Percentiles rank a stretch among this genome's conserved stretches.
Conservation (phyloP, 345 rosid species). For the Gossypium herbaceum region DNA sequence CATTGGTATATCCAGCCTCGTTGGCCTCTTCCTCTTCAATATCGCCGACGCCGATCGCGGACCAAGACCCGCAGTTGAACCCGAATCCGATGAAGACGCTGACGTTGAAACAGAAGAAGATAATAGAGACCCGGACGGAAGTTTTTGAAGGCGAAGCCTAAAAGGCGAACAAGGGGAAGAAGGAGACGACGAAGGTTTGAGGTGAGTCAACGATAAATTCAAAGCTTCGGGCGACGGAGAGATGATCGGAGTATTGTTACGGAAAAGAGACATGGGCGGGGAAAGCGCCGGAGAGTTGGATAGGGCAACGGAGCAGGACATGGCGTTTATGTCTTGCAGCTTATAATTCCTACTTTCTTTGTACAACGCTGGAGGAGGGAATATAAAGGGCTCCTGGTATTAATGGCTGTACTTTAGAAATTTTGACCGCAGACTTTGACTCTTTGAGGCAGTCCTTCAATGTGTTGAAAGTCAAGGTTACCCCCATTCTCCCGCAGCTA, state of each 20-base stretch:
- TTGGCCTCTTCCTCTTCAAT: conserved; percentile 78
- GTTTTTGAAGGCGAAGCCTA: conserved; percentile 60
- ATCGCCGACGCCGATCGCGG: conserved; percentile 25
- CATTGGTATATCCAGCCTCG: conserved; percentile 60
- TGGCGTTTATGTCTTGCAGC: conserved; percentile 5
- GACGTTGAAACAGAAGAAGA: conserved; percentile 11
- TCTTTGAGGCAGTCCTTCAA: not conserved
- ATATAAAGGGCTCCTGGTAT: not conserved
- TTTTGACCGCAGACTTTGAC: conserved; percentile 7
- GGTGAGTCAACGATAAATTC: conserved; percentile 39
- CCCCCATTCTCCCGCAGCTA: not conserved
- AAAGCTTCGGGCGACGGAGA: conserved; percentile 42
- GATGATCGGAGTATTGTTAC: conserved; percentile 40
- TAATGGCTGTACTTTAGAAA: not conserved
- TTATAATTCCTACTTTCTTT: not conserved
- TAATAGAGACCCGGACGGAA: conserved; percentile 31
- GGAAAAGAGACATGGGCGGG: conserved; percentile 61
- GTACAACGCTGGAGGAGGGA: conserved; percentile 5
- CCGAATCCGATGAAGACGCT: conserved; percentile 24
- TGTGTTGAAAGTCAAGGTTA: not conserved
- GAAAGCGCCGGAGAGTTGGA: conserved; percentile 78
- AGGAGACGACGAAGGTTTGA: conserved; percentile 37
- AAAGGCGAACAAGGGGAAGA: conserved; percentile 50
- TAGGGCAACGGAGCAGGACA: conserved; percentile 75
- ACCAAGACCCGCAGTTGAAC: not conserved